Percentiles rank a stretch among this genome's conserved stretches.
phyloP scores from a whole-genome alignment of 2,329 filamentous ascomycete genomes.

The Penicillium hesseltinei region DNA sequence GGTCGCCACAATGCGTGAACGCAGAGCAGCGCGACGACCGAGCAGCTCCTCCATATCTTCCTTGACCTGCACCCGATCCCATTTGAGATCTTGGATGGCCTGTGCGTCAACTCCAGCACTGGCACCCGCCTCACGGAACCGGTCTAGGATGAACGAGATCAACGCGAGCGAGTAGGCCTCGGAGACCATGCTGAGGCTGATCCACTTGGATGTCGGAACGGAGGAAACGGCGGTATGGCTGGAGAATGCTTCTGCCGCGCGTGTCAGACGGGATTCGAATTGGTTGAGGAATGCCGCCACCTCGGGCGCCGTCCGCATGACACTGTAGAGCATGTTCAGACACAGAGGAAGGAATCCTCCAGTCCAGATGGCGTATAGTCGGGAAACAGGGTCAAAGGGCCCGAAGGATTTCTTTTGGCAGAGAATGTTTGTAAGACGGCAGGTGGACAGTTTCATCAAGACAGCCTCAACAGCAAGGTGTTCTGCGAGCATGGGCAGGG shows the following conservation, averaged over 20 bases:
- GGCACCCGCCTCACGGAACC: conserved; percentile 63
- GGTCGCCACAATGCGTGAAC: conserved; percentile 70
- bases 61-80: conserved; percentile 69
- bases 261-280: conserved; percentile 74
- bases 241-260: conserved; percentile 71
- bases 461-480: conserved; percentile 85
- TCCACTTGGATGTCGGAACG: conserved; percentile 53
- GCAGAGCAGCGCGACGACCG: conserved; percentile 64
- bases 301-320: conserved; percentile 79
- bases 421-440: conserved; percentile 75
- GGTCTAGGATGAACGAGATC: conserved; percentile 68
- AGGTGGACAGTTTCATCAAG: conserved; percentile 73
- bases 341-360: conserved; percentile 83
- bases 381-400: conserved; percentile 72
- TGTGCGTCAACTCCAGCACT: conserved; percentile 56
- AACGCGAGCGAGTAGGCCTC: conserved; percentile 79
- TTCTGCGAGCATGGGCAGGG: conserved; percentile 76
- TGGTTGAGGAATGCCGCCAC: conserved; percentile 84
- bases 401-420: conserved; percentile 66
- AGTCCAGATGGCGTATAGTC: conserved; percentile 87
- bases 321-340: conserved; percentile 78
- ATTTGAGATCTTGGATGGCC: conserved; percentile 70
- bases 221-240: conserved; percentile 45
- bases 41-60: conserved; percentile 86
- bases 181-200: conserved; percentile 70